Base-by-base conservation (phyloP, 2,329 filamentous ascomycete species). In the Aspergillus fijiensis region DNA sequence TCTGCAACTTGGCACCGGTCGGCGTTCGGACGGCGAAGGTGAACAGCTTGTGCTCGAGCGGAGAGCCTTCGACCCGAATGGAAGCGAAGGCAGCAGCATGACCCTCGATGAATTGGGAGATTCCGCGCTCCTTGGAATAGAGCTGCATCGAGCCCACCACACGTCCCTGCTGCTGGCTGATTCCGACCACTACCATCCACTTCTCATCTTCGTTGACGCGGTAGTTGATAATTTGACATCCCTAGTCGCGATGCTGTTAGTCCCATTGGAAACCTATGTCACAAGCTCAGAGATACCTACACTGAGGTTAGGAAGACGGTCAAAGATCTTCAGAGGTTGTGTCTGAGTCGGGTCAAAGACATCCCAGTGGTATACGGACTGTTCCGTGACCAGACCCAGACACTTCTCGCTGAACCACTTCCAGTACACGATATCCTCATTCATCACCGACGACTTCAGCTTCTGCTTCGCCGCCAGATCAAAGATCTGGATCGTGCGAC, bases 201-300 rank as follows among this genome's bases (percentile, higher is more conserved):
- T 96, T 96, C 76, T 92, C 92, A 67, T 99, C 94, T 66, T 89
- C 87, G 77, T 94, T 97, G 69, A 96, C 91, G 69, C 94, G 92
- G 81, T 99, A 99, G 82, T 98, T 99, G 86, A 99, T 99, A 78
- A 99, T 99, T 86, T 99, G 95, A 79, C 92, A 96, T 67, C 89
- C 90, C 91, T 96, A 25, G 12, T 70, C 57, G 39, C 27, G 61
- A 52, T 35, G 64, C 56, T 27, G n/a, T 27, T 33, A 9, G 39
- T 2, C 4, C 29, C 21, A 16, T n/a, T n/a, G 2, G 6, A 23
- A 25, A n/a, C 25, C 14, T 5, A 10, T 39, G 16, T 5, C 3
- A 12, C 45, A 27, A 23, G 19, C 21, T 47, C 51, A 27, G 14
- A 50, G 42, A 4, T 45, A 82, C 89, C 68, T 84, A 95, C 92